Conservation (phyloP, 73 alveolate genomes). For the Symbiodinium pilosum region DNA sequence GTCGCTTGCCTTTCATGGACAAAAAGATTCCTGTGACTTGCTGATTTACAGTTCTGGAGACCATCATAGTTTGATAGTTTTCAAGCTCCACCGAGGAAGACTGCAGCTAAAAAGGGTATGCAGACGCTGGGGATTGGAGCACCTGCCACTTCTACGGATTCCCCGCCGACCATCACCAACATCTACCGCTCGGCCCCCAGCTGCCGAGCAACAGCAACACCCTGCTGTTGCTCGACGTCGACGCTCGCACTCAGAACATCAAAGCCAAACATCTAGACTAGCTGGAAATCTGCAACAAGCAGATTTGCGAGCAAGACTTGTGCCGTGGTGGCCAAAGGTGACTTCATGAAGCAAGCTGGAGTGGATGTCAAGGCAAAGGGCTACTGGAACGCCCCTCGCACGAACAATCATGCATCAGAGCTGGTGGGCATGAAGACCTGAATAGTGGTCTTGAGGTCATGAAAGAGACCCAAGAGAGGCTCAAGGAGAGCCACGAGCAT, state of each 20-base stretch:
- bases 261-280: not conserved
- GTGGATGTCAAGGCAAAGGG: conserved; percentile 88
- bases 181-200: conserved; percentile 40
- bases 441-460: conserved; percentile 21
- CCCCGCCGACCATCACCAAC: conserved; percentile 95
- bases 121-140: conserved; percentile 64
- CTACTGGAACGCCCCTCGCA: conserved; percentile 82
- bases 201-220: not conserved
- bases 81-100: not conserved
- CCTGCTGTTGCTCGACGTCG: no score
- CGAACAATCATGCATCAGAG: no score
- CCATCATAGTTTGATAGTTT: not conserved
- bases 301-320: no score
- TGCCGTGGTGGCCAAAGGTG: conserved; percentile 43
- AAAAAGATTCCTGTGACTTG: not conserved
- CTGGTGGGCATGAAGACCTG: not conserved
- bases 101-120: conserved; percentile 92
- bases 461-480: conserved; percentile 64
- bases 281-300: not conserved
- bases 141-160: not conserved
- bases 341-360: conserved; percentile 92
- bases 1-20: no score
- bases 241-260: no score
- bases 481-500: not conserved
- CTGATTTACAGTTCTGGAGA: not conserved